A percentile compares a stretch with the other conserved stretches of the same genome.
Conservation (phyloP, 1,284 basidiomycete genomes). For the Rhodotorula sp. region DNA sequence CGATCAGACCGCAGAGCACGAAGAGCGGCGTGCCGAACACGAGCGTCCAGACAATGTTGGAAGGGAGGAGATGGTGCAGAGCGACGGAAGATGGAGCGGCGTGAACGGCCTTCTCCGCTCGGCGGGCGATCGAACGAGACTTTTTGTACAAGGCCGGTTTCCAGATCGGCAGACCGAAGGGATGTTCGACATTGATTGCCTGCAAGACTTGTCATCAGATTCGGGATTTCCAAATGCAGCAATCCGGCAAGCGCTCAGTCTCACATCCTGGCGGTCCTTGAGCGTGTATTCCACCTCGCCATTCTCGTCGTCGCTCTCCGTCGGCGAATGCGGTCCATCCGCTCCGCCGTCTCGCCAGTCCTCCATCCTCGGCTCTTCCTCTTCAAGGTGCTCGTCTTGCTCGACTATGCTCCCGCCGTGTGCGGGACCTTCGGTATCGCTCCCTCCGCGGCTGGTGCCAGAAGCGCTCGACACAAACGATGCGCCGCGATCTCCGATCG, state of each 20-base stretch:
- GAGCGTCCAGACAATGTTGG: conserved; percentile 87
- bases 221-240: too few species aligned
- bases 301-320: conserved; percentile 13
- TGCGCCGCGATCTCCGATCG: conserved; percentile 14
- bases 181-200: conserved; percentile 95
- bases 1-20: conserved; percentile 64
- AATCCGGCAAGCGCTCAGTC: conserved; percentile 27
- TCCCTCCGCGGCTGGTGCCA: conserved; percentile 1
- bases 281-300: conserved; percentile 83
- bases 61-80: conserved; percentile 77
- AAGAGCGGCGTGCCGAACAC: conserved; percentile 91
- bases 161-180: conserved; percentile 99
- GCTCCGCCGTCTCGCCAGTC: conserved; percentile 24
- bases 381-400: conserved; percentile 45
- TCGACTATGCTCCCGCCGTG: conserved; percentile 38
- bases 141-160: conserved; percentile 99
- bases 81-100: conserved; percentile 86
- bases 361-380: conserved; percentile 39
- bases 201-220: conserved; percentile 27
- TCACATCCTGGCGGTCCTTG: conserved; percentile 90
- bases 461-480: conserved; percentile 36
- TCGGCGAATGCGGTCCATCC: conserved; percentile 19
- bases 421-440: conserved; percentile 13
- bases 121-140: conserved; percentile 89
- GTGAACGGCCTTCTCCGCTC: conserved; percentile 92